Base-by-base conservation (phyloP, 257 asterid species). In the Penstemon newberryi region DNA sequence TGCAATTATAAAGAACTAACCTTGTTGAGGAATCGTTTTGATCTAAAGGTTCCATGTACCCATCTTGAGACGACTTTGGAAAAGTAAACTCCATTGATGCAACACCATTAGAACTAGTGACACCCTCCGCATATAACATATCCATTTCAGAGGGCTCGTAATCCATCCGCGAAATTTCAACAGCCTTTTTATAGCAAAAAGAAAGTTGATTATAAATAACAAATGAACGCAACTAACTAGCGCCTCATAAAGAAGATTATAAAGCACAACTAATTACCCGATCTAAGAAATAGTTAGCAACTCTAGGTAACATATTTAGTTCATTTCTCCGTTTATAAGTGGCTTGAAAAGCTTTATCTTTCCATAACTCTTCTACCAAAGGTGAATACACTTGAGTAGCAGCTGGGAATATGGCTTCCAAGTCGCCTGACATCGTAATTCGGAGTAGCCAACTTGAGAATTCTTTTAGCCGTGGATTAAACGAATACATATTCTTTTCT, bases 101-200 rank as follows among this genome's bases (percentile, higher is more conserved):
- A 72, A 91, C 82, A 56, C 96, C 99, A 53, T 91, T 91, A 46
- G 95, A 87, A 46, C 86, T 76, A 73, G 84, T 73, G 53, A 89
- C 76, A 58, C 96, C 96, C 74, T 91, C 98, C 4, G 96, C 91
- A 57, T 86, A 86, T 66, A 91, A 72, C 67, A 91, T 91, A 76
- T 94, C 99, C 96, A 82, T 80, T 73, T 86, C 81, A 18, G 96
- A 89, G 53, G 99, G 99, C 79, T 83, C 89, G 37, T 94, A 94
- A 45, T 89, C 92, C 43, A 40, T 79, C 79, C 77, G 80, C 4
- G 96, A 86, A 72, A 91, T 84, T 54, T 91, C 96, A 75, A 78
- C 86, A 65, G 96, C 98, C 99, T 94, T 71, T 60, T 41, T 2
- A 5, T 45, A 66, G 8, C 56, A 19, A 4, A 47, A 70, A 54